Evolutionary conservation across 257 asterid species (phyloP).

Genomic region (Ligustrum vulgare): DNA sequence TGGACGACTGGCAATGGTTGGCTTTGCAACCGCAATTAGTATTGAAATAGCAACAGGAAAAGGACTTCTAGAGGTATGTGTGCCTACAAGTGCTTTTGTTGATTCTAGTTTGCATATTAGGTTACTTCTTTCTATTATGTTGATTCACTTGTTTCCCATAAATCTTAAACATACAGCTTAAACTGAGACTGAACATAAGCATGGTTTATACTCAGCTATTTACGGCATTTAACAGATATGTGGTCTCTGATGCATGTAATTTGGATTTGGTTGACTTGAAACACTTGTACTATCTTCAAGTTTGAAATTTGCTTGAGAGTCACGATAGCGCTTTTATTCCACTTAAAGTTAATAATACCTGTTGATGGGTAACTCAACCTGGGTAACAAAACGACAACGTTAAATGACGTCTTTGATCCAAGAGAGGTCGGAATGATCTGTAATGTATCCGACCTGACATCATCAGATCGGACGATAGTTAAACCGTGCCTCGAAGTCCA

Average conservation of each 20-base stretch:
- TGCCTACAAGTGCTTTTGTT: neutral
- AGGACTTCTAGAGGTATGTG: conserved; percentile 62
- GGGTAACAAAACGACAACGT: too few species aligned
- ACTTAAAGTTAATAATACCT: neutral
- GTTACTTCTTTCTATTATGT: neutral
- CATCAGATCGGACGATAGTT: too few species aligned
- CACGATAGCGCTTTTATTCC: neutral
- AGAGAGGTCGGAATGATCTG: too few species aligned
- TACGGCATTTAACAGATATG: neutral
- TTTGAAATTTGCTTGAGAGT: neutral
- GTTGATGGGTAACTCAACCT: too few species aligned
- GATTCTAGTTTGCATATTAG: neutral
- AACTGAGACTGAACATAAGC: neutral
- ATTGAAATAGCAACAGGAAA: conserved; percentile 81
- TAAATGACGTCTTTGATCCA: too few species aligned
- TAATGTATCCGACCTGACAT: too few species aligned
- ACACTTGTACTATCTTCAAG: neutral
- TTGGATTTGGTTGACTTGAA: neutral
- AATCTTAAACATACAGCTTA: neutral
- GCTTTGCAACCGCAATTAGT: conserved; percentile 72
- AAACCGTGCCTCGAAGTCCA: too few species aligned
- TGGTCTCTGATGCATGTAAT: neutral
- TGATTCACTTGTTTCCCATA: neutral
- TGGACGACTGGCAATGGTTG: conserved; percentile 83
- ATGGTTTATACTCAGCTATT: neutral